Conservation (phyloP, 1,139 yeast species). For the Hanseniaspora sp. region DNA sequence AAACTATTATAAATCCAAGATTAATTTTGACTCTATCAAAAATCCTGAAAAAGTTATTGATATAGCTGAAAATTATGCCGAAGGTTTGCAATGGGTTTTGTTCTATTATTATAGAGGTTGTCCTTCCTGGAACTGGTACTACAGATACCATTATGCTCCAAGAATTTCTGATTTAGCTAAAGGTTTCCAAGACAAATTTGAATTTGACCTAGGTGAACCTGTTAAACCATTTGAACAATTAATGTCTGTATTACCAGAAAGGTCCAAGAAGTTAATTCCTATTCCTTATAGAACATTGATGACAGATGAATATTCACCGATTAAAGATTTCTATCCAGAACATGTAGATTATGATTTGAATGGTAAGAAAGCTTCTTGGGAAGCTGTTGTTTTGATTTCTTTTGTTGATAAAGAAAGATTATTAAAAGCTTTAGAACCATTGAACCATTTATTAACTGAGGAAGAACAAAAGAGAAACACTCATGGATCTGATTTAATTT, state of each 20-base stretch:
- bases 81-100: constrained; percentile 93
- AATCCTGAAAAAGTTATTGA: constrained; percentile 47
- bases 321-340: constrained; percentile 79
- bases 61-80: constrained; percentile 72
- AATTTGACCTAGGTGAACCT: constrained; percentile 63
- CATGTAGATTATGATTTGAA: constrained; percentile 84
- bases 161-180: constrained; percentile 72
- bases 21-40: constrained; percentile 48
- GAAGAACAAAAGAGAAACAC: constrained; percentile 66
- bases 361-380: constrained; percentile 96
- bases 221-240: constrained; percentile 91
- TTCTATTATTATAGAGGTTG: constrained; percentile 81
- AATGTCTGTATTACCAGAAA: constrained; percentile 95
- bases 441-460: constrained; percentile 47
- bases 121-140: constrained; percentile 94
- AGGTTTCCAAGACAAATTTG: constrained; percentile 53
- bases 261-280: constrained; percentile 77
- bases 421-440: constrained; percentile 57
- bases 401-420: constrained; percentile 80
- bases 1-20: constrained; percentile 65
- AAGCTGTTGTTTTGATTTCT: constrained; percentile 88
- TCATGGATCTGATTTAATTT: constrained; percentile 58
- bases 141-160: constrained; percentile 80
- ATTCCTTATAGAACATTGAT: constrained; percentile 63
- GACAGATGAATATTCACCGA: constrained; percentile 84